phyloP scores from a whole-genome alignment of 1,284 basidiomycete species.

The Serendipita sp. region DNA sequence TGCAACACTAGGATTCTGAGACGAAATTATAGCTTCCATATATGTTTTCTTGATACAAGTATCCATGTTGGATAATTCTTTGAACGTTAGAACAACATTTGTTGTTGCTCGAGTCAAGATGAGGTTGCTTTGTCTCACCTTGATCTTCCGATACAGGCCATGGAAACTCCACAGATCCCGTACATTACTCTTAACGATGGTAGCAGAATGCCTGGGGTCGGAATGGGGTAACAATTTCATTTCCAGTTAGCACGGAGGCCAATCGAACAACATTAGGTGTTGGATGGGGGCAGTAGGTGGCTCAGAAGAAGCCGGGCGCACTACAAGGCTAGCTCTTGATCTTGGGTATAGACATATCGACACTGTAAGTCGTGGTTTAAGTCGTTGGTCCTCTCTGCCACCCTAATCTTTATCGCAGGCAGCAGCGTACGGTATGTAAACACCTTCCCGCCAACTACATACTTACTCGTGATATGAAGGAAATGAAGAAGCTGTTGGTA shows the following conservation, averaged over 20 bases:
- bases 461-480: conserved; percentile 16
- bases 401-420: not conserved
- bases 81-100: too few relatives aligned
- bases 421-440: not conserved
- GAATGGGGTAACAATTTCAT: not conserved
- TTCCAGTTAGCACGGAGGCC: too few relatives aligned
- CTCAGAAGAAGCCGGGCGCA: conserved; percentile 23
- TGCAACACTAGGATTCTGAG: too few relatives aligned
- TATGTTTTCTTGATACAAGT: too few relatives aligned
- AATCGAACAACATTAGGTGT: conserved; percentile 18
- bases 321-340: conserved; percentile 26
- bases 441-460: not conserved
- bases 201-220: conserved; percentile 21
- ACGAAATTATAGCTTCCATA: too few relatives aligned
- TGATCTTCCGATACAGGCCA: not conserved
- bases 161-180: not conserved
- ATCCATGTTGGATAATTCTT: too few relatives aligned
- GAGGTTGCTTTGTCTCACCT: too few relatives aligned
- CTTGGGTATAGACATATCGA: conserved; percentile 17
- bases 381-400: too few relatives aligned
- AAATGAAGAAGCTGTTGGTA: conserved; percentile 36
- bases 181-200: conserved; percentile 38
- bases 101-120: too few relatives aligned
- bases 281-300: conserved; percentile 29
- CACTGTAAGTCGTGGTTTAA: conserved; percentile 9